Conservation (phyloP, 306 rosid species). For the Cucumis hystrix region DNA sequence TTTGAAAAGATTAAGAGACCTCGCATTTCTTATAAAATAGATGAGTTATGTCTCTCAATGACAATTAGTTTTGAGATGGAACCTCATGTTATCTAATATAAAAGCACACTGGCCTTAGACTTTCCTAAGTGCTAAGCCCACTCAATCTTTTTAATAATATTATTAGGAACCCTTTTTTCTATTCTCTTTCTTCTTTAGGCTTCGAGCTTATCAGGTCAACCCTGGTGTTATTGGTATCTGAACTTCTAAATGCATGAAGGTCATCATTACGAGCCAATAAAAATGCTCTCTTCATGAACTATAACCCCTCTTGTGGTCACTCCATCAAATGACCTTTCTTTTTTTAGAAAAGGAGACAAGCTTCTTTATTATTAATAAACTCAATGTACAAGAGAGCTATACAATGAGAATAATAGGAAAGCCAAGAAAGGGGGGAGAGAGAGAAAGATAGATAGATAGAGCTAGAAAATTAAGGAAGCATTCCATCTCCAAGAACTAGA, state of each 20-base stretch:
- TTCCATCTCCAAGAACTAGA: background rate
- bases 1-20: too few species aligned
- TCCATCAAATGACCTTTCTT: background rate
- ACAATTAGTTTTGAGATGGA: too few species aligned
- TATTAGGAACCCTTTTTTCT: background rate
- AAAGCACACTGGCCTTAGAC: background rate
- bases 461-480: too few species aligned
- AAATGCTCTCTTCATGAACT: background rate
- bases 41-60: too few species aligned
- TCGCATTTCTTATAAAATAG: too few species aligned
- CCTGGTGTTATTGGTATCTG: background rate
- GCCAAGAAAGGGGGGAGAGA: too few species aligned
- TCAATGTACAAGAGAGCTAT: too few species aligned
- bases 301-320: background rate
- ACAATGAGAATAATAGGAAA: too few species aligned
- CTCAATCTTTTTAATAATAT: background rate
- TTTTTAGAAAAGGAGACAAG: too few species aligned
- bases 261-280: background rate
- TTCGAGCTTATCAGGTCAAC: background rate
- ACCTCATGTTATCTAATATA: too few species aligned
- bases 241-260: background rate
- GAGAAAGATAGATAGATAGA: too few species aligned
- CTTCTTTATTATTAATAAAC: too few species aligned
- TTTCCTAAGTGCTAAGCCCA: background rate
- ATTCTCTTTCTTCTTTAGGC: background rate